Evolutionary conservation across 345 rosid genomes (phyloP).

Genomic region (Firmiana major): DNA sequence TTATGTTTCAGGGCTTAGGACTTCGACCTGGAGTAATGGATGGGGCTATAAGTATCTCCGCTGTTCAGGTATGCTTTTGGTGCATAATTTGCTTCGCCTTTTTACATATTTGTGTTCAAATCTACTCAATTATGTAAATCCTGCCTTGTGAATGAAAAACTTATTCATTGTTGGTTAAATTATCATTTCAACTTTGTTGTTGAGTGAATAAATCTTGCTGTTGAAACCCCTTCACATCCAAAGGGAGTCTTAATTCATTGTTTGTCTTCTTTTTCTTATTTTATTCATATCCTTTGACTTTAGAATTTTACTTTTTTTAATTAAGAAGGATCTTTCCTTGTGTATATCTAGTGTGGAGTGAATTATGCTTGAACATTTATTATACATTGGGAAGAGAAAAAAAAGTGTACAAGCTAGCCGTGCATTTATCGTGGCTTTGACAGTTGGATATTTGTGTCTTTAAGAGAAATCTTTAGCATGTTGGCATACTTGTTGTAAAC

Average conservation of each 20-base stretch:
- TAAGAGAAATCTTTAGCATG: neutral
- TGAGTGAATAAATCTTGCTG: neutral
- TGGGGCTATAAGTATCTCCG: conserved; percentile 95
- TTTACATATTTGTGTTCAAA: neutral
- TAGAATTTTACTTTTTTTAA: neutral
- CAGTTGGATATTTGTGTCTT: neutral
- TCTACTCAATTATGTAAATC: neutral
- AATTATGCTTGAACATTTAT: neutral
- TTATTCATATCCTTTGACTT: neutral
- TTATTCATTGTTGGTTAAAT: neutral
- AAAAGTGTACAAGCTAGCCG: neutral
- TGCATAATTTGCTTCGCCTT: neutral
- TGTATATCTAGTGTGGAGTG: neutral
- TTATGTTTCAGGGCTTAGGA: conserved; percentile 66
- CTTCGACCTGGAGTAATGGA: conserved; percentile 82
- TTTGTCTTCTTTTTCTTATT: neutral
- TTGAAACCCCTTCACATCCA: neutral
- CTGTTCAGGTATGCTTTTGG: conserved; percentile 63
- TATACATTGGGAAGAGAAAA: neutral
- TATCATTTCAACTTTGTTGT: neutral
- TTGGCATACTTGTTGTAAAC: neutral
- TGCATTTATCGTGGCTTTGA: neutral
- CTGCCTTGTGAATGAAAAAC: neutral
- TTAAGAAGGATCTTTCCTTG: neutral
- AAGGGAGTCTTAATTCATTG: neutral